Conservation (phyloP, 805 yeast genomes). For the Lipomyces yamadae region DNA sequence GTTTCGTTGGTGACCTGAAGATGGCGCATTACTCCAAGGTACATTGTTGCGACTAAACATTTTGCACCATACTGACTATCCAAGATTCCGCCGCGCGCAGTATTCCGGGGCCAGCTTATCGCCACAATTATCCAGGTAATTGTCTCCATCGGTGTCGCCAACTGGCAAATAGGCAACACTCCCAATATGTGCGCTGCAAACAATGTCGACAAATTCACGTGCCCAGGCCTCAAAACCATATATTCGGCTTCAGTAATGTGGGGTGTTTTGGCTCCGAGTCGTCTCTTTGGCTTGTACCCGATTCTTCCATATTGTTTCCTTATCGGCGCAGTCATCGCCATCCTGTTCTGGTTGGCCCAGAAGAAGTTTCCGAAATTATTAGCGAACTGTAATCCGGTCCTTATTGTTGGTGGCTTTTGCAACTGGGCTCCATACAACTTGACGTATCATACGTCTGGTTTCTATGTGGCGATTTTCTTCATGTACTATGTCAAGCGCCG, state of each 20-base stretch:
- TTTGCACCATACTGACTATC: slow-evolving; percentile 43
- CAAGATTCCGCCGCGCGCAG: slow-evolving; percentile 64
- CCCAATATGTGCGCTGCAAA: slow-evolving; percentile 51
- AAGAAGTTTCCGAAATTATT: slow-evolving; percentile 9
- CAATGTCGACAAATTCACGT: slow-evolving; percentile 54
- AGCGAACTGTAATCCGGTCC: slow-evolving; percentile 27
- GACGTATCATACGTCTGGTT: slow-evolving; percentile 12
- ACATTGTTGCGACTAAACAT: too few relatives aligned
- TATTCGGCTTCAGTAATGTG: slow-evolving; percentile 63
- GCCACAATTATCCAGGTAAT: slow-evolving; percentile 54
- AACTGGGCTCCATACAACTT: slow-evolving; percentile 24
- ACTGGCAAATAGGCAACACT: slow-evolving; percentile 50
- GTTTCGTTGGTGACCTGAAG: slow-evolving; percentile 61
- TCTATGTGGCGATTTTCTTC: slow-evolving; percentile 49
- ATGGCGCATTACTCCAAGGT: slow-evolving; percentile 67
- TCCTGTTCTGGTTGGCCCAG: slow-evolving; percentile 39
- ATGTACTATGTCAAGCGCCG: slow-evolving; percentile 60
- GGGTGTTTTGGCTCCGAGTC: slow-evolving; percentile 68
- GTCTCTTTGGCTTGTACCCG: slow-evolving; percentile 50
- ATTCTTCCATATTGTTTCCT: slow-evolving; percentile 28
- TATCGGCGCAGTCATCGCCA: slow-evolving; percentile 23
- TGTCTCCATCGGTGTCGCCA: slow-evolving; percentile 51
- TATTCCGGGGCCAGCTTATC: slow-evolving; percentile 57
- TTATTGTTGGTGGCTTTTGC: slow-evolving; percentile 35
- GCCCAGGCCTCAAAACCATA: slow-evolving; percentile 55